Conservation (phyloP, 1,139 yeast species). For the Debaryomyces fabryi region DNA sequence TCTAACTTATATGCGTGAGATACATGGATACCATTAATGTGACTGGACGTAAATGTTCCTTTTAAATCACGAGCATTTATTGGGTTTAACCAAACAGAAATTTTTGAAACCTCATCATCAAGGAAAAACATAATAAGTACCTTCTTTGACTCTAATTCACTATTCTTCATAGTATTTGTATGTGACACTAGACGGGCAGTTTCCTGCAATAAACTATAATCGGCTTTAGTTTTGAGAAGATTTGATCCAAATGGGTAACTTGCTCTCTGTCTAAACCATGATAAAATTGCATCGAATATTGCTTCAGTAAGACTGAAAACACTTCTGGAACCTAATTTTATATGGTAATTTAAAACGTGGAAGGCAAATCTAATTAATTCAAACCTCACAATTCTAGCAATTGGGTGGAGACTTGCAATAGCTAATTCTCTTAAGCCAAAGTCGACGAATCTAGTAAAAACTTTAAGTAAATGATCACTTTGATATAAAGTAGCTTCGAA, state of each 20-base stretch:
- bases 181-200: slow-evolving; percentile 43
- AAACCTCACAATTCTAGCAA: slow-evolving; percentile 72
- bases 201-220: slow-evolving; percentile 58
- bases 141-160: slow-evolving; percentile 46
- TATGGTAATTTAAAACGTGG: slow-evolving; percentile 62
- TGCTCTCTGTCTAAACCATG: slow-evolving; percentile 73
- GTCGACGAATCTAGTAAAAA: slow-evolving; percentile 65
- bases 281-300: slow-evolving; percentile 66
- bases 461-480: slow-evolving; percentile 68
- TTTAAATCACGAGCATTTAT: slow-evolving; percentile 42
- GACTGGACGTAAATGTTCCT: slow-evolving; percentile 38
- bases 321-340: slow-evolving; percentile 49
- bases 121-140: slow-evolving; percentile 61
- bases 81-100: slow-evolving; percentile 82
- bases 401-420: slow-evolving; percentile 78
- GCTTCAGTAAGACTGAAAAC: slow-evolving; percentile 49
- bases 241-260: slow-evolving; percentile 88
- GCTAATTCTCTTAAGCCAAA: slow-evolving; percentile 59
- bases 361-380: slow-evolving; percentile 73
- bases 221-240: slow-evolving; percentile 69
- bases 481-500: slow-evolving; percentile 80
- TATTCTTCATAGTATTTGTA: slow-evolving; percentile 26
- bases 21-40: slow-evolving; percentile 39
- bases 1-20: slow-evolving; percentile 64
- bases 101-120: slow-evolving; percentile 71